Base-by-base conservation (phyloP, 2,329 filamentous ascomycete genomes). In the Neonectria ditissima region DNA sequence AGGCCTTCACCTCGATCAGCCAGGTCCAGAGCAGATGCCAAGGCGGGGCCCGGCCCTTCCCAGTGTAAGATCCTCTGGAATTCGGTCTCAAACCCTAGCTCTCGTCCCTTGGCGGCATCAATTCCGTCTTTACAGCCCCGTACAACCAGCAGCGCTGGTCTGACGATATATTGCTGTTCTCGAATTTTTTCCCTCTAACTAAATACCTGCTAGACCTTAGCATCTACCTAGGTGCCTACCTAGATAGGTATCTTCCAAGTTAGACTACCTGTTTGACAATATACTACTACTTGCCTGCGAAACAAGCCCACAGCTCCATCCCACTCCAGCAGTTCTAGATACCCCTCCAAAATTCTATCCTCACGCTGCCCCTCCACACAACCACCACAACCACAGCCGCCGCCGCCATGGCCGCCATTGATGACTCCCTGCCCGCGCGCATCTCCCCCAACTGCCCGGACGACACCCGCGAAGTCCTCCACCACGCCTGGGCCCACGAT, bases 401-500 rank as follows among this genome's bases (percentile, higher is more conserved):
- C 47, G 26, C 51, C 65, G 67, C 65, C 51, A 79, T 79, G 74
- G 68, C 76, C 44, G 55, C 73, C 54, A 75, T 80, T 61, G 78
- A 83, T 76, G 86, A 89, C 77, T 82, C 82, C 32, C 79, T 87
- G 71, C 78, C 81, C 24, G 74, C 82, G 32, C 85, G 86, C 74
- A 86, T 89, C 72, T 83, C 85, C 18, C 66, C 81, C 61, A 77
- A 81, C 55, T 88, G 86, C 73, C 85, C 86, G 10, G 77, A 82
- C 44, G 78, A 82, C 6, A 82, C 81, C 48, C 82, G 85, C 44
- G 78, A 84, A 66, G 80, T 89, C 63, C 81, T 89, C 59, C 79
- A 81, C 57, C 82, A 83, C 58, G 84, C 86, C 60, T 88, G 86
- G 86, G 78, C 79, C 59, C 86, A 88, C 73, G 84, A 97, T 77